A percentile compares a stretch with the other conserved stretches of the same genome.
phyloP scores from a whole-genome alignment of 169 alveolate genomes.

The Perkinsus olseni region DNA sequence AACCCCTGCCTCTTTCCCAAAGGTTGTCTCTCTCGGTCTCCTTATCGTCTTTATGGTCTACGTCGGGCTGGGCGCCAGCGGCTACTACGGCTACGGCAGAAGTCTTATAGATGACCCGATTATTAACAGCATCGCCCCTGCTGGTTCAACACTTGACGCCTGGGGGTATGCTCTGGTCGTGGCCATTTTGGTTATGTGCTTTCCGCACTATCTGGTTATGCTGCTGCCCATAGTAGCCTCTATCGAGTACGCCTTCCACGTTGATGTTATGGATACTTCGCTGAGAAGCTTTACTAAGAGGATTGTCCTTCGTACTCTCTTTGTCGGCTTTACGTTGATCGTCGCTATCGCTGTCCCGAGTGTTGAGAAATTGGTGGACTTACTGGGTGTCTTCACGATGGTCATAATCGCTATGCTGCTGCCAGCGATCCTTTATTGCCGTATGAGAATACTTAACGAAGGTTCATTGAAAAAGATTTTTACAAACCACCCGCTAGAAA shows the following conservation, averaged over 20 bases:
- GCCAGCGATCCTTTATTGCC: background rate
- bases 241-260: background rate
- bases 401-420: background rate
- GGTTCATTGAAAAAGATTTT: background rate
- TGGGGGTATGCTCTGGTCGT: background rate
- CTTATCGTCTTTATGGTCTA: background rate
- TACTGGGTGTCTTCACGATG: background rate
- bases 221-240: background rate
- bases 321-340: background rate
- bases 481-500: background rate
- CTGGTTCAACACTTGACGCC: background rate
- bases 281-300: background rate
- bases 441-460: background rate
- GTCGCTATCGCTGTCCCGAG: background rate
- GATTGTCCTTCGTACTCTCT: background rate
- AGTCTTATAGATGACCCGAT: background rate
- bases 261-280: background rate
- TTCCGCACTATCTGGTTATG: background rate
- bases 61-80: background rate
- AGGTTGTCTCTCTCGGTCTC: background rate
- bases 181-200: background rate
- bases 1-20: background rate
- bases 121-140: background rate
- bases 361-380: background rate
- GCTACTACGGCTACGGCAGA: background rate